Conservation (phyloP, 2,329 filamentous ascomycete species). For the Xylaria sp. region DNA sequence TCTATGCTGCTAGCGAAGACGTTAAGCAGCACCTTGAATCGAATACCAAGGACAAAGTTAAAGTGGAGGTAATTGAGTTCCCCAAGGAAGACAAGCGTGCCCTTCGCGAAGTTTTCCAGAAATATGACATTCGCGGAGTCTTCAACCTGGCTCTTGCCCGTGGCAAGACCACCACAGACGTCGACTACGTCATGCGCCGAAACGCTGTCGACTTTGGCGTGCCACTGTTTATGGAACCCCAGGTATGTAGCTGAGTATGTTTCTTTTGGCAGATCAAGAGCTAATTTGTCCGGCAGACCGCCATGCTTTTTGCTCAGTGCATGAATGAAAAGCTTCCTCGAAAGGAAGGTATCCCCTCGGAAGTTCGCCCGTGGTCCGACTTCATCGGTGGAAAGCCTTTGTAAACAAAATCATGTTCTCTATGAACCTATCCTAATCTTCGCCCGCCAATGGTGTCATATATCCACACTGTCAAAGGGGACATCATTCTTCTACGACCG, state of each 20-base stretch:
- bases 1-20: constrained; percentile 83
- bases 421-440: neutral
- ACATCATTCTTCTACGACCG: neutral
- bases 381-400: constrained; percentile 89
- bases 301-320: constrained; percentile 93
- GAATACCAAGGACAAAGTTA: constrained; percentile 71
- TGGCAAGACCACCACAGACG: constrained; percentile 85
- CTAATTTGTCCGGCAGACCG: constrained; percentile 70
- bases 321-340: constrained; percentile 97
- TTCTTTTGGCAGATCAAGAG: neutral
- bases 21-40: constrained; percentile 88
- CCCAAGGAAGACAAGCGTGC: constrained; percentile 96
- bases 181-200: constrained; percentile 98
- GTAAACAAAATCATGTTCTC: constrained; percentile 51
- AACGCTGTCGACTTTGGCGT: constrained; percentile 99
- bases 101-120: constrained; percentile 93
- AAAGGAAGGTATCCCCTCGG: constrained; percentile 85
- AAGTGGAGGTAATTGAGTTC: constrained; percentile 93
- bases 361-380: constrained; percentile 94
- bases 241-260: constrained; percentile 67
- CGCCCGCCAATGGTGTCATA: neutral
- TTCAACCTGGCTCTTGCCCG: constrained; percentile 92
- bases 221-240: constrained; percentile 97
- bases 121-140: constrained; percentile 93
- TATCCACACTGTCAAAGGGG: neutral